Percentiles rank a stretch among this genome's conserved stretches.
Evolutionary conservation across 176 grass and related monocot species (phyloP).

Genomic region (Olyra latifolia): DNA sequence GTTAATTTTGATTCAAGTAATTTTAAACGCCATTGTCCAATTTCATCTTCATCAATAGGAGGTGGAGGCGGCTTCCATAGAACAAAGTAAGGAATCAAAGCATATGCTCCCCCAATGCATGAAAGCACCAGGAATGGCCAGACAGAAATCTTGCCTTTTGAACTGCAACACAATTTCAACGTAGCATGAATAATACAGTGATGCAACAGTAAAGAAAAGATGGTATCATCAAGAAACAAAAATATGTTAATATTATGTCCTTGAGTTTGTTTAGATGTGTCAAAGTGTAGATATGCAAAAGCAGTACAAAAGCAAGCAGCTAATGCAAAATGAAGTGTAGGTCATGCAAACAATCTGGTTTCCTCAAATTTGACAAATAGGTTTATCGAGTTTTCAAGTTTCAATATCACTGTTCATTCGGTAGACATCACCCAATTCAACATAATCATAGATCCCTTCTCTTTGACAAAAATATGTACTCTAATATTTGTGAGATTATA

Average conservation of each 20-base stretch:
- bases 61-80: slow-evolving; percentile 87
- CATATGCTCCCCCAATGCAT: slow-evolving; percentile 63
- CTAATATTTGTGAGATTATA: background rate
- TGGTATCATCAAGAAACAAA: background rate
- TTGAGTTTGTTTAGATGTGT: slow-evolving; percentile 2
- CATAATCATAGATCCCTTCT: background rate
- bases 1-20: slow-evolving; percentile 93
- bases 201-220: slow-evolving; percentile 15
- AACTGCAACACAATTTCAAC: slow-evolving; percentile 54
- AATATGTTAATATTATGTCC: background rate
- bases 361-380: slow-evolving; percentile 6
- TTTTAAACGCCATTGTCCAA: slow-evolving; percentile 80
- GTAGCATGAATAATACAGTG: slow-evolving; percentile 15
- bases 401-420: background rate
- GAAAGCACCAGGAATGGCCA: slow-evolving; percentile 89
- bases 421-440: background rate
- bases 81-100: slow-evolving; percentile 91
- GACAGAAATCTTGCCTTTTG: slow-evolving; percentile 82
- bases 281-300: slow-evolving; percentile 4
- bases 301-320: background rate
- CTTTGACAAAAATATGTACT: background rate
- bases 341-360: background rate
- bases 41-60: slow-evolving; percentile 79
- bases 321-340: background rate
- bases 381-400: background rate